A percentile compares a stretch with the other conserved stretches of the same genome.
Conservation (phyloP, 805 yeast species). For the Hagleromyces aurorensis region DNA sequence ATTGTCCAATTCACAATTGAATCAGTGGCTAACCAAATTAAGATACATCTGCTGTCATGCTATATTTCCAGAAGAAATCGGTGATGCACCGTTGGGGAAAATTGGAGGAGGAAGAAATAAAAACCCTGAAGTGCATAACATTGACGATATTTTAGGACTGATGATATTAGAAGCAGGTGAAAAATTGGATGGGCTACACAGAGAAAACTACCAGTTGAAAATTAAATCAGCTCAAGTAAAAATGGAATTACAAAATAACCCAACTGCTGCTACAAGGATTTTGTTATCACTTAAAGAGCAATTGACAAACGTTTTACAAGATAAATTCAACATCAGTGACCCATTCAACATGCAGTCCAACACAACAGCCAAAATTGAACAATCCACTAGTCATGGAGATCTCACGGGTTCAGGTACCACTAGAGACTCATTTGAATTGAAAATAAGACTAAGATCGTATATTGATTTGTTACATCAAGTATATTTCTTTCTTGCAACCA, state of each 20-base stretch:
- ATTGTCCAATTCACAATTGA: constrained; percentile 47
- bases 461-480: constrained; percentile 62
- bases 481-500: constrained; percentile 61
- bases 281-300: constrained; percentile 37
- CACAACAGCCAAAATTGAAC: constrained; percentile 1
- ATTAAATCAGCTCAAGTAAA: constrained; percentile 61
- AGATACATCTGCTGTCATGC: constrained; percentile 85
- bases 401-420: constrained; percentile 5
- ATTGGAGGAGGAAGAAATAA: constrained; percentile 4
- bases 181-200: constrained; percentile 41
- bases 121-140: constrained; percentile 19
- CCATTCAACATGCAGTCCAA: constrained; percentile 8
- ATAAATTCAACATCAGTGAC: constrained; percentile 15
- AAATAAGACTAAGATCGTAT: constrained; percentile 16
- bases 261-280: constrained; percentile 41
- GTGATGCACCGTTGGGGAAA: not conserved
- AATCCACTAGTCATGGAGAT: not conserved
- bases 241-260: constrained; percentile 47
- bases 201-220: constrained; percentile 37
- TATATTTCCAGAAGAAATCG: constrained; percentile 23
- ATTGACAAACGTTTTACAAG: constrained; percentile 21
- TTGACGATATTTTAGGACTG: constrained; percentile 60
- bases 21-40: constrained; percentile 59
- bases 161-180: constrained; percentile 53
- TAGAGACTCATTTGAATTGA: no score